phyloP scores from a whole-genome alignment of 1,284 basidiomycete species.

The Blastosporella zonata region DNA sequence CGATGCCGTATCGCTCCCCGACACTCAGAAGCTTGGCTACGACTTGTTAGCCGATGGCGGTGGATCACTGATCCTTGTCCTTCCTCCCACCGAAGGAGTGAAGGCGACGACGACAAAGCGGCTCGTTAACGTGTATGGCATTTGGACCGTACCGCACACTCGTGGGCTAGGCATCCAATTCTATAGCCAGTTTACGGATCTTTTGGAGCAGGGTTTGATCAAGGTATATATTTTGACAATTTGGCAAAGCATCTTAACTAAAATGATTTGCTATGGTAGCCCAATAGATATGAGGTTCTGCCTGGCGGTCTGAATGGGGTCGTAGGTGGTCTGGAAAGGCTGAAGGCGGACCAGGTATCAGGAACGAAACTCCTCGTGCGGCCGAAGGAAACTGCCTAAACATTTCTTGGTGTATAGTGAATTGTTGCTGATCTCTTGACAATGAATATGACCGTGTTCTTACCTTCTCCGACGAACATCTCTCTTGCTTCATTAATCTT shows the following conservation, averaged over 20 bases:
- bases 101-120: neutral
- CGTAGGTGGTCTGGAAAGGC: conserved; percentile 36
- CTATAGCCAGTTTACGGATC: conserved; percentile 4
- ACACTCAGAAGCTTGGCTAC: conserved; percentile 19
- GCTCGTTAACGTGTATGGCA: neutral
- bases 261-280: conserved; percentile 22
- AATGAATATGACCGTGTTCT: too few species aligned
- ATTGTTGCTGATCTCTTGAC: too few species aligned
- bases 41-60: conserved; percentile 16
- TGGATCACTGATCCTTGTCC: conserved; percentile 16
- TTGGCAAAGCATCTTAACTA: conserved; percentile 5
- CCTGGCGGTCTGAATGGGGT: conserved; percentile 46
- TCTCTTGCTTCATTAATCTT: too few species aligned
- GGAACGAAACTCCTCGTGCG: conserved; percentile 46
- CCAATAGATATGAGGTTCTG: conserved; percentile 41
- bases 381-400: too few species aligned
- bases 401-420: too few species aligned
- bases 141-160: neutral
- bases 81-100: neutral
- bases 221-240: conserved; percentile 4
- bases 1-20: conserved; percentile 34
- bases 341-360: conserved; percentile 41
- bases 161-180: conserved; percentile 1
- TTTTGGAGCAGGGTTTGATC: conserved; percentile 5
- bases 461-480: too few species aligned